phyloP scores from a whole-genome alignment of 768 basidiomycete genomes.

The Tricholoma terreum region DNA sequence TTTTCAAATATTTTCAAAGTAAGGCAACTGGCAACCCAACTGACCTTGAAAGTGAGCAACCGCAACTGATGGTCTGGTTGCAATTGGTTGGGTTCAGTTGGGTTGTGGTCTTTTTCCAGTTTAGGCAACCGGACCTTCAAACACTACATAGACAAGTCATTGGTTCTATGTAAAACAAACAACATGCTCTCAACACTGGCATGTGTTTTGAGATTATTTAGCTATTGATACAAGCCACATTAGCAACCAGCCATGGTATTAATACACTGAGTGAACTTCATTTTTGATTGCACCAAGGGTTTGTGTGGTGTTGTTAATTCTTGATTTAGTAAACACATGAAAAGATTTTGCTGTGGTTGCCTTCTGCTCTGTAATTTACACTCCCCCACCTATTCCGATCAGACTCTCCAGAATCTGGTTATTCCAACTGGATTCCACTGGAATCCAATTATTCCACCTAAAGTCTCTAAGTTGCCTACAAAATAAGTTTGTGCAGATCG shows the following conservation, averaged over 20 bases:
- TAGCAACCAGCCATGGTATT: not conserved
- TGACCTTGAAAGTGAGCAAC: too few relatives aligned
- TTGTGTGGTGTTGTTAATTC: not conserved
- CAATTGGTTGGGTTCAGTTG: too few relatives aligned
- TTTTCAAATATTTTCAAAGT: too few relatives aligned
- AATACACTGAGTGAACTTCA: not conserved
- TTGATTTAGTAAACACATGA: not conserved
- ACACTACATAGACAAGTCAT: constrained; percentile 1
- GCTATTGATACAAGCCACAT: not conserved
- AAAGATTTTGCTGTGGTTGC: not conserved
- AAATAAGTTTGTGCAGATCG: too few relatives aligned
- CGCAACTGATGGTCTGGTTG: too few relatives aligned
- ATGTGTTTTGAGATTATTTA: not conserved
- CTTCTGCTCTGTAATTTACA: not conserved
- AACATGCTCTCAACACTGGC: not conserved
- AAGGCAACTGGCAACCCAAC: too few relatives aligned
- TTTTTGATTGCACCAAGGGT: not conserved
- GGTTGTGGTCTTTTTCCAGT: too few relatives aligned
- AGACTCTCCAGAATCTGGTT: too few relatives aligned
- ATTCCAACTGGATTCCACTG: too few relatives aligned
- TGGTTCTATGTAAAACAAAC: not conserved
- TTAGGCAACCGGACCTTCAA: not conserved
- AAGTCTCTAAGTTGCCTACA: too few relatives aligned
- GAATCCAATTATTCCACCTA: too few relatives aligned
- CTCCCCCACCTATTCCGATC: too few relatives aligned